These are phyloP conservation scores for Nitzschia sp. DNA, from an alignment of 108 stramenopile genomes.

Conservation along the genomic window DNA sequence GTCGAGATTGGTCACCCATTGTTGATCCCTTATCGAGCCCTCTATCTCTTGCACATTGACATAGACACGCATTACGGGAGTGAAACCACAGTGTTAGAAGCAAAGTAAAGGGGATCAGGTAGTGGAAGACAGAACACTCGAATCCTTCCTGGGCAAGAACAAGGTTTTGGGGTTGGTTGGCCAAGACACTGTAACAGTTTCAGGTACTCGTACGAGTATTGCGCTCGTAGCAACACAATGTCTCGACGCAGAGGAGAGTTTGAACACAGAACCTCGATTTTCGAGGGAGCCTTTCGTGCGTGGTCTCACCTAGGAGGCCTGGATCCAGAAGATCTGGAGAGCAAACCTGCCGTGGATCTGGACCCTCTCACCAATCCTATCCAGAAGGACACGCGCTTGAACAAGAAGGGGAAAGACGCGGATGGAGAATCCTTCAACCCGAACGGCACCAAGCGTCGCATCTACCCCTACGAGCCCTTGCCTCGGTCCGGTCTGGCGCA, in stretches of 20 bases:
- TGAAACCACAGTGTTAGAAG: too few relatives aligned
- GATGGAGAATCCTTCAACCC: slow-evolving; percentile 24
- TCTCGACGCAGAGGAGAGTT: slow-evolving; percentile 89
- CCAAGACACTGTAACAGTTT: neutral
- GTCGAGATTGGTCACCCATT: too few relatives aligned
- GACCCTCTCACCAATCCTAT: slow-evolving; percentile 76
- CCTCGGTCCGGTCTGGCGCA: slow-evolving; percentile 82
- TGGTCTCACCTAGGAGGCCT: slow-evolving; percentile 88
- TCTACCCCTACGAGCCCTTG: slow-evolving; percentile 86
- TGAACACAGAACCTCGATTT: slow-evolving; percentile 90
- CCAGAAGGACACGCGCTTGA: slow-evolving; percentile 53
- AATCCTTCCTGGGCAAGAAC: too few relatives aligned
- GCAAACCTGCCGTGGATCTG: slow-evolving; percentile 52
- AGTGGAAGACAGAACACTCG: too few relatives aligned
- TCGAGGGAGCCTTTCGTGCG: slow-evolving; percentile 90
- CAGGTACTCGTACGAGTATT: too few relatives aligned
- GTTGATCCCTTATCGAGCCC: too few relatives aligned
- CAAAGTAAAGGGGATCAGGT: too few relatives aligned
- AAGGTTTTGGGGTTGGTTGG: neutral
- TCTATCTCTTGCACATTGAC: too few relatives aligned
- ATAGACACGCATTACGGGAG: too few relatives aligned
- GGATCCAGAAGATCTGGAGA: slow-evolving; percentile 71
- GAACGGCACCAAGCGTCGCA: slow-evolving; percentile 48
- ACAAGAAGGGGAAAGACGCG: slow-evolving; percentile 42
- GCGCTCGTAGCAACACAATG: slow-evolving; percentile 38